These are phyloP conservation scores for Saksenaea oblongispora DNA, from an alignment of 371 early-diverging fungal species.

Conservation along the genomic window DNA sequence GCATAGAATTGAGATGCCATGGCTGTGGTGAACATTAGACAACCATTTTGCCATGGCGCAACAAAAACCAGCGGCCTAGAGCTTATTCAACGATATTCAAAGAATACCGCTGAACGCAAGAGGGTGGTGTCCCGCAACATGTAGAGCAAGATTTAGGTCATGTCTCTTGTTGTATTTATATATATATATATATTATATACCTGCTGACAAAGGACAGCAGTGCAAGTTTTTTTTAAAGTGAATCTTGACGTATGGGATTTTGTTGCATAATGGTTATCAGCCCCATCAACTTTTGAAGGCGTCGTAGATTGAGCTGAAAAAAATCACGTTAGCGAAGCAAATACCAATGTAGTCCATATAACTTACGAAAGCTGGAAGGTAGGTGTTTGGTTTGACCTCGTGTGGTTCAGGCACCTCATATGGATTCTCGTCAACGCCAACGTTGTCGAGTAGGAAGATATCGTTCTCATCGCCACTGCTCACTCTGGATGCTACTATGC, in stretches of 20 bases:
- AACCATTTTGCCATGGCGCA: too few relatives aligned
- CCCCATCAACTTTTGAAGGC: conserved; percentile 20
- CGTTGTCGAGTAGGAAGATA: conserved; percentile 83
- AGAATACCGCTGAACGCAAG: not conserved
- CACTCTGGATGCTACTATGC: conserved; percentile 86
- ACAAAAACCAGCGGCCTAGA: not conserved
- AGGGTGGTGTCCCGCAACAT: not conserved
- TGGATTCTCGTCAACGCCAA: conserved; percentile 71
- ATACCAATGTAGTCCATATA: not conserved
- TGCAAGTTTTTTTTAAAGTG: conserved; percentile 15
- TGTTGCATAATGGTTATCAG: conserved; percentile 18
- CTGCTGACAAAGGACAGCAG: not conserved
- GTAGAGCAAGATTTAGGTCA: not conserved
- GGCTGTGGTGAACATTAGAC: too few relatives aligned
- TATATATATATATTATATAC: too few relatives aligned
- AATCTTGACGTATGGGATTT: conserved; percentile 16
- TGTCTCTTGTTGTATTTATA: too few relatives aligned
- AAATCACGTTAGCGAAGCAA: not conserved
- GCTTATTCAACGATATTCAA: not conserved
- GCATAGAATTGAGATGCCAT: not conserved
- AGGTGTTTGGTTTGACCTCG: conserved; percentile 55
- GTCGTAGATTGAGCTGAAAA: conserved; percentile 26
- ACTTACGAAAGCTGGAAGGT: conserved; percentile 56
- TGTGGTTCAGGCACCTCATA: conserved; percentile 66
- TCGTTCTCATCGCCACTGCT: conserved; percentile 84